These are phyloP conservation scores for Diospyros kaki DNA, from an alignment of 148 eudicot genomes.

Conservation along the genomic window DNA sequence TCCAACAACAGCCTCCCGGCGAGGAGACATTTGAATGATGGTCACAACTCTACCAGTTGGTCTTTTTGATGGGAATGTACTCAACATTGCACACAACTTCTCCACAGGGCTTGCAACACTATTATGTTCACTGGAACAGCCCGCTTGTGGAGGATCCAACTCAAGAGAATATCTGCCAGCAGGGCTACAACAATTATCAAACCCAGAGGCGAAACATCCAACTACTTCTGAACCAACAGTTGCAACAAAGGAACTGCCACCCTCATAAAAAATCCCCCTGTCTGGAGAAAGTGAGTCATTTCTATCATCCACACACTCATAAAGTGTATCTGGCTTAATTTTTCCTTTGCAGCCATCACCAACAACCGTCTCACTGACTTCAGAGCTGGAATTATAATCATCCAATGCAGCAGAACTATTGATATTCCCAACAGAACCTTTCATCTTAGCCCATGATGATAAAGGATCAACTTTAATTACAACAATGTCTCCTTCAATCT, in stretches of 20 bases:
- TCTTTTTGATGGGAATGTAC: slow-evolving; percentile 58
- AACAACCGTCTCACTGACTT: slow-evolving; percentile 17
- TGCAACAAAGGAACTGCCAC: slow-evolving; percentile 21
- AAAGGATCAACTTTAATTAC: slow-evolving; percentile 70
- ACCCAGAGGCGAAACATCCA: slow-evolving; percentile 11
- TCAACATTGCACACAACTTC: slow-evolving; percentile 45
- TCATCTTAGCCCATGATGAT: slow-evolving; percentile 74
- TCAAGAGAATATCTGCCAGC: slow-evolving; percentile 23
- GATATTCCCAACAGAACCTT: slow-evolving; percentile 47
- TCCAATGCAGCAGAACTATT: slow-evolving; percentile 26
- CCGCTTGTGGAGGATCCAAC: slow-evolving; percentile 21
- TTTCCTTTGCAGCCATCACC: slow-evolving; percentile 44
- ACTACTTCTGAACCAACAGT: slow-evolving; percentile 16
- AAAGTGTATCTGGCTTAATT: slow-evolving; percentile 26
- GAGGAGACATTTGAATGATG: slow-evolving; percentile 57
- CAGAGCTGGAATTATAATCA: slow-evolving; percentile 22
- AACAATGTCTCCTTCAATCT: slow-evolving; percentile 91
- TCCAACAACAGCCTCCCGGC: slow-evolving; percentile 67
- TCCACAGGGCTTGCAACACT: slow-evolving; percentile 36
- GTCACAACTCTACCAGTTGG: slow-evolving; percentile 86
- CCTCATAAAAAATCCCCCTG: slow-evolving; percentile 15
- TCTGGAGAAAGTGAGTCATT: slow-evolving; percentile 12
- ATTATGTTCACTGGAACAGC: slow-evolving; percentile 21
- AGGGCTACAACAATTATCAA: slow-evolving; percentile 17
- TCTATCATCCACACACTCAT: slow-evolving; percentile 9